Evolutionary conservation across 352 stramenopile species (phyloP).

Genomic region (Phytophthora sansomeana): DNA sequence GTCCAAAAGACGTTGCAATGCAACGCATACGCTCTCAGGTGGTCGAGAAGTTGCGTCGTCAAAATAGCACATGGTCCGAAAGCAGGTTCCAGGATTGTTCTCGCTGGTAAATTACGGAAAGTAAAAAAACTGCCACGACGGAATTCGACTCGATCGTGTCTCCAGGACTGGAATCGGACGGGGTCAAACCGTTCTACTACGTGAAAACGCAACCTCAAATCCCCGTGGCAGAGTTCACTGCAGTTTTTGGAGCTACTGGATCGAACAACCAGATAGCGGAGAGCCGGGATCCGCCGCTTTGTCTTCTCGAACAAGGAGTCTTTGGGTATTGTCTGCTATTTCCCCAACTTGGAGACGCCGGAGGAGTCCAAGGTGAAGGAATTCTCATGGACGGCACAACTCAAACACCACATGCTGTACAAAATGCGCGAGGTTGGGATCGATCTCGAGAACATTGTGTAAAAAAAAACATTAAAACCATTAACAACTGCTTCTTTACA

Average conservation of each 20-base stretch:
- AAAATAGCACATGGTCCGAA: no score
- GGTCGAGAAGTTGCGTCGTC: no score
- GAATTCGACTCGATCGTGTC: constrained; percentile 53
- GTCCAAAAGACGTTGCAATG: no score
- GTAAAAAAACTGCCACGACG: no score
- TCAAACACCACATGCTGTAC: constrained; percentile 77
- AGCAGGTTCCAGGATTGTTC: no score
- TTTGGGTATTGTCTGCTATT: constrained; percentile 80
- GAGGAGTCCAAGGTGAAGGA: constrained; percentile 72
- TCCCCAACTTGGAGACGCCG: constrained; percentile 66
- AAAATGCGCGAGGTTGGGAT: constrained; percentile 66
- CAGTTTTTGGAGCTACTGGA: constrained; percentile 62
- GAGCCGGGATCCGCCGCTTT: constrained; percentile 69
- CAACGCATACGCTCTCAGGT: no score
- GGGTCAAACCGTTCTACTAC: constrained; percentile 60
- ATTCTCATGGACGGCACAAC: constrained; percentile 82
- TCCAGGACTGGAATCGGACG: constrained; percentile 31
- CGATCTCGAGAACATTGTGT: constrained; percentile 83
- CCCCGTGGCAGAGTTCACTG: constrained; percentile 65
- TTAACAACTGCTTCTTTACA: no score
- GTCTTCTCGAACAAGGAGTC: constrained; percentile 80
- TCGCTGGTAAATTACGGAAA: no score
- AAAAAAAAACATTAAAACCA: no score
- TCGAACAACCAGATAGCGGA: constrained; percentile 62
- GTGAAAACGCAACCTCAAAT: constrained; percentile 73